Percentiles rank a stretch among this genome's conserved stretches.
Conservation (phyloP, 768 basidiomycete genomes). For the Harrya chromipes region DNA sequence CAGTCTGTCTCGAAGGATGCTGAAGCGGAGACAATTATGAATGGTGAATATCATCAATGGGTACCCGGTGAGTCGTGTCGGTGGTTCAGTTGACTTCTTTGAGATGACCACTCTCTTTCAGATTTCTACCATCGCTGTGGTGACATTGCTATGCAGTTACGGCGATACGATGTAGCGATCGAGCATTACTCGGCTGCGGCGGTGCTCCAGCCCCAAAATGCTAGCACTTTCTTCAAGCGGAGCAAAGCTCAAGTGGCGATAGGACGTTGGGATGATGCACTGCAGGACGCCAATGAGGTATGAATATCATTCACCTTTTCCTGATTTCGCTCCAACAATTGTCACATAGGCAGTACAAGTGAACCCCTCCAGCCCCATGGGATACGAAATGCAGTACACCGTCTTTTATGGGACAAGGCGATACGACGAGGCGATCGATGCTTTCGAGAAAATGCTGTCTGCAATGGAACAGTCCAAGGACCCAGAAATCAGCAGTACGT, state of each 20-base stretch:
- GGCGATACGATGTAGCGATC: constrained; percentile 7
- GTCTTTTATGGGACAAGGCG: not conserved
- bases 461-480: constrained; percentile 2
- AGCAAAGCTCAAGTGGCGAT: constrained; percentile 6
- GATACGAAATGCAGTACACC: not conserved
- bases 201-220: not conserved
- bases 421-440: constrained; percentile 4
- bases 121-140: constrained; percentile 4
- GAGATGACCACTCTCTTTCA: not conserved
- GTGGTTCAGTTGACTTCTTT: not conserved
- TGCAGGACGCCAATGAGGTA: constrained; percentile 9
- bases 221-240: constrained; percentile 2
- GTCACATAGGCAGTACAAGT: not conserved
- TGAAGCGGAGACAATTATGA: not conserved
- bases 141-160: constrained; percentile 2
- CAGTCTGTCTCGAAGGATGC: not conserved
- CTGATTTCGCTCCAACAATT: not conserved
- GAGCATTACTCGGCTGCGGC: constrained; percentile 2
- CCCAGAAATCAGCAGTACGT: not conserved
- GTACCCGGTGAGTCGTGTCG: not conserved
- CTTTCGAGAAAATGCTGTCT: constrained; percentile 1
- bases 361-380: not conserved
- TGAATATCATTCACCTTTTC: not conserved
- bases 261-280: constrained; percentile 4
- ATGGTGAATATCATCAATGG: not conserved